Base-by-base conservation (phyloP, 805 yeast genomes). In the Sugiyamaella qingdaonensis region DNA sequence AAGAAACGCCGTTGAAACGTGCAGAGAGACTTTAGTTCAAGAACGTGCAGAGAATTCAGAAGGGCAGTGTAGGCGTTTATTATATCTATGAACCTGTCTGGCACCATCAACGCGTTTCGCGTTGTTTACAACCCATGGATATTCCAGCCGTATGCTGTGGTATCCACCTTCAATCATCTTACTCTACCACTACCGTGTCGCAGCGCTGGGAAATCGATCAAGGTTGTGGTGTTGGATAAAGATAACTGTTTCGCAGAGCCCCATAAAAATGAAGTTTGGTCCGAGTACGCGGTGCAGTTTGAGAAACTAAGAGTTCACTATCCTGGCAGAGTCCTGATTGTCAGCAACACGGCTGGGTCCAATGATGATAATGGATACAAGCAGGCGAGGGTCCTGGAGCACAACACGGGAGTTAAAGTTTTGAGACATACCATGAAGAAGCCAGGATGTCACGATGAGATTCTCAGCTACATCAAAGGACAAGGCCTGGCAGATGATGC, bases 191-290 rank as follows among this genome's bases (percentile, higher is more conserved):
- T 51, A 48, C 66, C 51, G 45, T 31, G 36, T 10, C 58, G 24
- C 1, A 49, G 61, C 10, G 32, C 33, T 21, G 13, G 33, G 19
- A 51, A 54, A 54, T 53, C 69, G 46, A 85, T 88, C 53, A 84
- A 81, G 62, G 95, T 90, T 0, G 77, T 91, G 1, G 92, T 94
- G 0, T 73, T 94, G 24, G 99, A 94, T 65, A 94, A 94, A 67
- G 99, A 94, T 70, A 94, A 94, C 68, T 92, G 98, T 64, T 87
- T 94, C 66, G 95, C 99, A 4, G 78, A 79, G 54, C 91, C 91
- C 34, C 86, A 88, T 52, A 86, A 82, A 55, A 86, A 84, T 55
- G 78, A 80, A 54, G 86, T 92, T 1, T 90, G 88, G 87, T 89
- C 87, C 0, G 86, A 72, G 1, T 91, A 90, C 58, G 59, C 61